A percentile compares a stretch with the other conserved stretches of the same genome.
phyloP scores from a whole-genome alignment of 2,329 filamentous ascomycete genomes.

The Fusarium ambrosium region DNA sequence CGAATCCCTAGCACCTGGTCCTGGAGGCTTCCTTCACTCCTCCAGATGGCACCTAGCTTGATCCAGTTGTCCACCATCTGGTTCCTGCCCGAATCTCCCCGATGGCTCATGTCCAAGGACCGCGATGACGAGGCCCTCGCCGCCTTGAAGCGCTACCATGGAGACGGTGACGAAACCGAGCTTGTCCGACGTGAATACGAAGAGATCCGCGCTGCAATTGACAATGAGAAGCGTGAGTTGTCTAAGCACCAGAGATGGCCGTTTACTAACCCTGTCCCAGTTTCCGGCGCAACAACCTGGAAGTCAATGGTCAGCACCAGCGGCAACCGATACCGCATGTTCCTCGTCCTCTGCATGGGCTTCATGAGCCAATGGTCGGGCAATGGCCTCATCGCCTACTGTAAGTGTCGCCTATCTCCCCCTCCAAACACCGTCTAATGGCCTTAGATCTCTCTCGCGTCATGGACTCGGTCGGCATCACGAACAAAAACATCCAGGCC shows the following conservation, averaged over 20 bases:
- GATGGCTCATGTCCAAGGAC: constrained; percentile 66
- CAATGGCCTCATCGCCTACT: constrained; percentile 51
- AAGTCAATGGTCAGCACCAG: constrained; percentile 48
- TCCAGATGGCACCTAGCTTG: constrained; percentile 40
- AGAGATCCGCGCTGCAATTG: constrained; percentile 56
- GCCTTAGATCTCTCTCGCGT: constrained; percentile 23
- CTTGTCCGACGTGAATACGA: constrained; percentile 66
- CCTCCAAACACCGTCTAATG: background rate
- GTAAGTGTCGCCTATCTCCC: constrained; percentile 22
- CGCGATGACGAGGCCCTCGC: constrained; percentile 61
- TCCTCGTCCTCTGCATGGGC: constrained; percentile 58
- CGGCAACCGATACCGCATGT: constrained; percentile 52
- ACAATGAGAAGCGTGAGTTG: constrained; percentile 55
- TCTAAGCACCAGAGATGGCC: background rate
- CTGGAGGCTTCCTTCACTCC: constrained; percentile 52
- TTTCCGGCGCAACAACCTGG: constrained; percentile 45
- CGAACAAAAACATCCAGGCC: constrained; percentile 44
- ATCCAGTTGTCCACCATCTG: constrained; percentile 50
- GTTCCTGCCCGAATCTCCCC: constrained; percentile 72
- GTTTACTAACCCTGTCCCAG: background rate
- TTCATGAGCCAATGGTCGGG: constrained; percentile 59
- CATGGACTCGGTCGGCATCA: constrained; percentile 38
- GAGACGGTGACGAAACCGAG: constrained; percentile 65
- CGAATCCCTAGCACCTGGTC: constrained; percentile 55
- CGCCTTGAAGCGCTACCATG: constrained; percentile 69